These are phyloP conservation scores for Daldinia decipiens DNA, from an alignment of 495 filamentous ascomycete species.

Conservation along the genomic window DNA sequence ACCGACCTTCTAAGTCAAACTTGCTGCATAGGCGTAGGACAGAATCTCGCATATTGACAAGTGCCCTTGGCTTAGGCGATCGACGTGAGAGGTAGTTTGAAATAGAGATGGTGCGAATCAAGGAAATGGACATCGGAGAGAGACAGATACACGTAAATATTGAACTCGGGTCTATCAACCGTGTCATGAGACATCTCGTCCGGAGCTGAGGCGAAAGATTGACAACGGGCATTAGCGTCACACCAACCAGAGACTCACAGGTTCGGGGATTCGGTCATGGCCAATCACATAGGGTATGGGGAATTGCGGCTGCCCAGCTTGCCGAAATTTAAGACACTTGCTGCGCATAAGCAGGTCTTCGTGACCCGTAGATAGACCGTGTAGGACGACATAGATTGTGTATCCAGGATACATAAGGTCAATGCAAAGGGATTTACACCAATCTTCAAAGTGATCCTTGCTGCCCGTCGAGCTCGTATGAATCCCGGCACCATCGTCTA, in stretches of 20 bases:
- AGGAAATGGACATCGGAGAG: constrained; percentile 29
- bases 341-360: constrained; percentile 24
- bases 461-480: constrained; percentile 22
- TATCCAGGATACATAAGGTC: constrained; percentile 30
- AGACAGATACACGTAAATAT: constrained; percentile 40
- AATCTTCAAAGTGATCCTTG: constrained; percentile 19
- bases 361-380: constrained; percentile 16
- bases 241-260: constrained; percentile 42
- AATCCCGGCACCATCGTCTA: constrained; percentile 28
- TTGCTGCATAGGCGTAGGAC: constrained; percentile 18
- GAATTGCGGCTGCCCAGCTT: constrained; percentile 42
- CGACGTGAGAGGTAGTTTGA: constrained; percentile 14
- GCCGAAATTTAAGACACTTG: constrained; percentile 43
- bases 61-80: constrained; percentile 1
- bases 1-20: constrained; percentile 35
- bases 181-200: constrained; percentile 33
- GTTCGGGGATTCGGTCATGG: constrained; percentile 24
- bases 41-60: constrained; percentile 38
- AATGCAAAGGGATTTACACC: constrained; percentile 15
- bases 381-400: constrained; percentile 23
- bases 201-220: constrained; percentile 23
- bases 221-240: constrained; percentile 31
- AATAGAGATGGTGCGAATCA: constrained; percentile 29
- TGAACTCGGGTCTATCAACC: constrained; percentile 31
- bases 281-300: constrained; percentile 36